Base-by-base conservation (phyloP, 2,329 filamentous ascomycete genomes). In the Cryphonectria japonica region DNA sequence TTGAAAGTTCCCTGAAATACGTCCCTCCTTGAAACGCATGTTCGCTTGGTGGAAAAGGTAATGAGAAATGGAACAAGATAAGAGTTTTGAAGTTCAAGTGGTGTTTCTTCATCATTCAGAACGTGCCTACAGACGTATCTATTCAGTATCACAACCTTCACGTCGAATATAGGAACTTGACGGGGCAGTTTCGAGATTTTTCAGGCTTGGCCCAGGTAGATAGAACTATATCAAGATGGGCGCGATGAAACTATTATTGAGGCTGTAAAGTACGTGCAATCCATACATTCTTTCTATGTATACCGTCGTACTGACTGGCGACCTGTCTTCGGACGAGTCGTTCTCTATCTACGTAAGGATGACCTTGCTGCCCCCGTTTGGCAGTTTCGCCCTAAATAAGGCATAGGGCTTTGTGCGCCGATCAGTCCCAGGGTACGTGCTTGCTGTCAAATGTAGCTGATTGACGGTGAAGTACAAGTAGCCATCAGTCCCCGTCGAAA, bases 401-500 rank as follows among this genome's bases (percentile, higher is more conserved):
- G 73, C 75, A 57, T 76, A 78, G 1, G 76, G 76, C 1, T 74
- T 68, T 9, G 71, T 71, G 32, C 71, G 74, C 57, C 71, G 73
- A 52, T 77, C 72, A 7, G 71, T 73, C 2, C 74, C 67, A 0
- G 75, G 75, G 39, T 73, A 75, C 1, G 67, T 67, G 5, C 64
- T 43, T 16, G 68, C 43, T 3, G 66, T 66, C n/a, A 75, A 66
- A 14, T 73, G 72, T 5, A 87, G 78, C 77, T 87, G 85, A 69
- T 87, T 87, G 52, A 82, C 82, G 0, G 84, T 88, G 73, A 86
- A 87, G 75, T 87, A 87, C 1, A 87, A 74, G 73, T 86, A 85
- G 0, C 85, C 84, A 74, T 86, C 83, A 3, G 78, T 78, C 1
- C 78, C 80, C 3, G 81, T 78, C 3, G 80, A 80, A 73, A 84